Base-by-base conservation (phyloP, 2,329 filamentous ascomycete species). In the Fusarium protoensiforme region DNA sequence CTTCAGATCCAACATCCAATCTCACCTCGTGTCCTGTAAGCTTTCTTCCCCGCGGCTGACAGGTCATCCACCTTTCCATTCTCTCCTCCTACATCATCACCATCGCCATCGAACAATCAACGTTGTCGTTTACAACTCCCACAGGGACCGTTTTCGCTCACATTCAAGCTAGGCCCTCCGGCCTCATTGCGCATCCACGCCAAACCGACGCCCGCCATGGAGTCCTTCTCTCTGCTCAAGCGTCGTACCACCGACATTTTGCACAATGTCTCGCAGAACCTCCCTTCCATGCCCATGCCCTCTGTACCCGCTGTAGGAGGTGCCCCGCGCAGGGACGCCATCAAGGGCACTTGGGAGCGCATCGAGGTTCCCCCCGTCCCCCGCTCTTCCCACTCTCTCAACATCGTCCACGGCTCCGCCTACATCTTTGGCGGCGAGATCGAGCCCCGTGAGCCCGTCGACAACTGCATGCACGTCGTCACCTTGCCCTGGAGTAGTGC, bases 391-490 rank as follows among this genome's bases (percentile, higher is more conserved):
- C 94, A 96, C 78, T 88, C 89, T 4, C 80, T 95, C 74, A 88
- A 93, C 48, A 87, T 92, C 53, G 80, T 92, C 54, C 83, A 83
- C 36, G 83, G 86, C 29, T 83, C 83, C 41, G 87, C 88, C 46
- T 92, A 90, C 81, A 86, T 97, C 76, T 97, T 95, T 78, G 94
- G 94, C 68, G 94, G 94, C 74, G 94, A 96, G 80, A 82, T 91
- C 65, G 83, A 85, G 53, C 87, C 92, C 4, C 87, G 91, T 56
- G 84, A 93, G 78, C 92, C 92, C 8, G 87, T 92, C 64, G 93
- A 95, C 82, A 94, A 94, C 78, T 86, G 91, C 74, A 87, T 96
- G 80, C 92, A 95, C 79, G 83, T 90, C 61, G 78, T 96, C 54
- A 86, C 86, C 1, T 83, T 94, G 24, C 88, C 90, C 7, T 88